Percentiles rank a stretch among this genome's conserved stretches.
These are phyloP conservation scores for Metschnikowia henanensis DNA, from an alignment of 805 yeast species.

Conservation along the genomic window DNA sequence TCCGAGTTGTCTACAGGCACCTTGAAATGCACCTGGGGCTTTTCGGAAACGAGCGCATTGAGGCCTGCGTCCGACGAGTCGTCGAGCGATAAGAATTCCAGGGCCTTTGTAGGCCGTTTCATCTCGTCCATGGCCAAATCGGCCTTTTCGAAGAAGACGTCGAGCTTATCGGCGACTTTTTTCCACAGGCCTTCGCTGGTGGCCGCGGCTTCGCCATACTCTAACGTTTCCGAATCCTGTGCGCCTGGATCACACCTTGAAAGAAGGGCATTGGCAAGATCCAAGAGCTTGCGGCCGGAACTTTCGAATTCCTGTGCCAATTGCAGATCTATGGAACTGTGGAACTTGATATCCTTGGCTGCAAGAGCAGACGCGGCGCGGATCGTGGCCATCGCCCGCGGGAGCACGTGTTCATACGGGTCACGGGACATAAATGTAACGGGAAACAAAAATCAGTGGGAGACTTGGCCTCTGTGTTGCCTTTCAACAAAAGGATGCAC, in stretches of 20 bases:
- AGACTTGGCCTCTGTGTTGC: background rate
- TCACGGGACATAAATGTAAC: conserved; percentile 2
- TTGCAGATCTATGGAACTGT: conserved; percentile 56
- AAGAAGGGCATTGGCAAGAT: conserved; percentile 47
- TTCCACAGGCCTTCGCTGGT: conserved; percentile 54
- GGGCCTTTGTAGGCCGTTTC: conserved; percentile 20
- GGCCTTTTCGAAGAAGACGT: conserved; percentile 70
- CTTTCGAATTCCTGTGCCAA: conserved; percentile 40
- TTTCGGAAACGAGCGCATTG: conserved; percentile 23
- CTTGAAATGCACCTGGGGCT: conserved; percentile 70
- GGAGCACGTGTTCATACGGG: conserved; percentile 8
- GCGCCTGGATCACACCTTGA: conserved; percentile 28
- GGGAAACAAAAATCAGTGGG: background rate
- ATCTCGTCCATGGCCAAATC: conserved; percentile 65
- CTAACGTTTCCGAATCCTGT: conserved; percentile 19
- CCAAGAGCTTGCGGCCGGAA: conserved; percentile 43
- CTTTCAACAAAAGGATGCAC: too few species aligned
- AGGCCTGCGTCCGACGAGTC: conserved; percentile 7
- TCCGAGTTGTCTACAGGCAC: conserved; percentile 67
- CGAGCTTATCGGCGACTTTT: conserved; percentile 59
- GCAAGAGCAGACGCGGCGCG: conserved; percentile 69
- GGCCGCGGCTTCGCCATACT: conserved; percentile 44
- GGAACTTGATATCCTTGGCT: conserved; percentile 79
- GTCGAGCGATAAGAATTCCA: conserved; percentile 13
- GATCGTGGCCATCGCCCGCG: conserved; percentile 6